Evolutionary conservation across 495 filamentous ascomycete genomes (phyloP).

Genomic region (Lasiosphaeria hispida): DNA sequence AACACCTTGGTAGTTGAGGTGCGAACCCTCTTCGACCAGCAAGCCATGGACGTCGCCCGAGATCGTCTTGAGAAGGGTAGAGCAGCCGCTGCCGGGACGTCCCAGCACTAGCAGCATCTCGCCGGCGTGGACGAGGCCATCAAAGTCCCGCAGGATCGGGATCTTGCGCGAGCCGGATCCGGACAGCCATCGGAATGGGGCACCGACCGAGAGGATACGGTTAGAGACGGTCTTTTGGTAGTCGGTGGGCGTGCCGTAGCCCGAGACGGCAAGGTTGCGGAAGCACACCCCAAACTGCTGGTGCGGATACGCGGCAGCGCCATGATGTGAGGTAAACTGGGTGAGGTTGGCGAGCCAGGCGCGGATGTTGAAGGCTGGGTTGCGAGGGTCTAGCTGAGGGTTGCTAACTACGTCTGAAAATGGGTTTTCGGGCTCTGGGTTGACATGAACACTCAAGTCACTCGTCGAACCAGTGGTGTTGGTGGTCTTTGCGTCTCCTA

Average conservation of each 20-base stretch:
- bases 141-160: conserved; percentile 65
- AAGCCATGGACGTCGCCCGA: conserved; percentile 66
- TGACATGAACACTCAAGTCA: not conserved
- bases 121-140: conserved; percentile 66
- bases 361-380: not conserved
- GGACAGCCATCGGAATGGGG: not conserved
- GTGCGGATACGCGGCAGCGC: not conserved
- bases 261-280: conserved; percentile 6
- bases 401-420: not conserved
- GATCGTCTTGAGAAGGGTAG: conserved; percentile 72
- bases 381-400: conserved; percentile 3
- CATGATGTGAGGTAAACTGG: not conserved
- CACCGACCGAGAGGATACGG: not conserved
- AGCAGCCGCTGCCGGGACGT: conserved; percentile 73
- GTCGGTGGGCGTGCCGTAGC: not conserved
- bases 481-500: not conserved
- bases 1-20: conserved; percentile 70
- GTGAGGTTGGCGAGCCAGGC: conserved; percentile 7
- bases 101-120: conserved; percentile 79
- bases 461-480: not conserved
- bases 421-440: not conserved
- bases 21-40: conserved; percentile 58
- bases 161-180: conserved; percentile 1
- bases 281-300: conserved; percentile 3
- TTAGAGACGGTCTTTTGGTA: conserved; percentile 14